Conservation (phyloP, 2,329 filamentous ascomycete species). For the Aspergillus sp. region DNA sequence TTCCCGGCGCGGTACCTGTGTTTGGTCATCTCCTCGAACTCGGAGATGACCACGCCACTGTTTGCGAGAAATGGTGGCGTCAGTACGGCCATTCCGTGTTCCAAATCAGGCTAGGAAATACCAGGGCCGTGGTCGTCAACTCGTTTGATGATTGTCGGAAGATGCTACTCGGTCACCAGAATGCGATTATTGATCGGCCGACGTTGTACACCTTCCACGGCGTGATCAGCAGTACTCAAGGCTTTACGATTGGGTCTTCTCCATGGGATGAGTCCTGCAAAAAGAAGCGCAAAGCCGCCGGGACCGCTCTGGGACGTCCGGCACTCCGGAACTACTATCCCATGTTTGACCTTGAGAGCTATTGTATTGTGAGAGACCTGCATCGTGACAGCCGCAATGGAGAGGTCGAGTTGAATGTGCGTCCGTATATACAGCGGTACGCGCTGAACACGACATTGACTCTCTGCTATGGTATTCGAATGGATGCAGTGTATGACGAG, state of each 20-base stretch:
- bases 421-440: conserved; percentile 66
- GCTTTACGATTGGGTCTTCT: conserved; percentile 74
- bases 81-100: conserved; percentile 58
- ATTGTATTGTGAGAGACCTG: conserved; percentile 65
- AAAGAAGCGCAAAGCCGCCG: conserved; percentile 67
- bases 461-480: conserved; percentile 71
- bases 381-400: conserved; percentile 60
- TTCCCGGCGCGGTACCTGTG: conserved; percentile 54
- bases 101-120: conserved; percentile 45
- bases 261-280: conserved; percentile 77
- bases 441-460: conserved; percentile 71
- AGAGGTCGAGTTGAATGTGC: conserved; percentile 60
- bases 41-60: conserved; percentile 52
- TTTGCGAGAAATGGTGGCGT: conserved; percentile 53
- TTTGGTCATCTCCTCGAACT: conserved; percentile 60
- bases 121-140: conserved; percentile 68
- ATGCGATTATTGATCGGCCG: conserved; percentile 69
- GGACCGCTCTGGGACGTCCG: conserved; percentile 68
- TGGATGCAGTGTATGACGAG: conserved; percentile 63
- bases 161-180: conserved; percentile 70
- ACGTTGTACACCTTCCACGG: conserved; percentile 74
- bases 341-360: conserved; percentile 71
- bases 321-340: conserved; percentile 71
- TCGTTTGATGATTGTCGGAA: conserved; percentile 65
- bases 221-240: conserved; percentile 68